phyloP scores from a whole-genome alignment of 2,329 filamentous ascomycete genomes.

The Exutisphaerella laricina region DNA sequence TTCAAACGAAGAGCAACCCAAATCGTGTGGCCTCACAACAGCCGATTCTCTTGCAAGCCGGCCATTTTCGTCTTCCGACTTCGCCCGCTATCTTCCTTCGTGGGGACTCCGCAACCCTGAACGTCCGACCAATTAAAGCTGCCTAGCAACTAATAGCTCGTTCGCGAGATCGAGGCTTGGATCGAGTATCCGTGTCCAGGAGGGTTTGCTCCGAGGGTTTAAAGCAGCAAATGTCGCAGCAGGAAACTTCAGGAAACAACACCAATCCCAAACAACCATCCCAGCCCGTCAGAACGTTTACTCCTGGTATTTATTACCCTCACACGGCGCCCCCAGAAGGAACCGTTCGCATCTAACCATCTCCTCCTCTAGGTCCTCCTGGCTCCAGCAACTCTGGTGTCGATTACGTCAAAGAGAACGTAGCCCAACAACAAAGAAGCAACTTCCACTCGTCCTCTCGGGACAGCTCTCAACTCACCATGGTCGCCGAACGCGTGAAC shows the following conservation, averaged over 20 bases:
- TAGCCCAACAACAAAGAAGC: conserved; percentile 52
- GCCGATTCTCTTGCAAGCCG: neutral
- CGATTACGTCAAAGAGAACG: conserved; percentile 54
- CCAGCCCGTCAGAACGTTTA: neutral
- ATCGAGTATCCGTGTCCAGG: conserved; percentile 4
- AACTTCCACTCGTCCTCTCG: conserved; percentile 57
- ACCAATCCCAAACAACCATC: neutral
- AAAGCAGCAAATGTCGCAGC: conserved; percentile 1
- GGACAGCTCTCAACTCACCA: conserved; percentile 39
- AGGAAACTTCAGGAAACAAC: neutral
- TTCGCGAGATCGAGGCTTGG: conserved; percentile 1
- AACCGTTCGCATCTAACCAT: conserved; percentile 4
- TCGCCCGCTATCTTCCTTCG: neutral
- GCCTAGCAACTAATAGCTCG: conserved; percentile 2
- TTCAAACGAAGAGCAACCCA: too few relatives aligned
- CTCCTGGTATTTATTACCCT: conserved; percentile 2
- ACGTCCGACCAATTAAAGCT: neutral
- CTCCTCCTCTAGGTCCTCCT: conserved; percentile 23
- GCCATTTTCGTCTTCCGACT: neutral
- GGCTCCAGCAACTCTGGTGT: conserved; percentile 43
- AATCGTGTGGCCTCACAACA: too few relatives aligned
- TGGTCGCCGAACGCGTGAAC: conserved; percentile 61
- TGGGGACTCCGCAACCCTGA: neutral
- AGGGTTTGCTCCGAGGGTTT: conserved; percentile 2
- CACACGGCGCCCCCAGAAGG: too few relatives aligned